A percentile compares a stretch with the other conserved stretches of the same genome.
Evolutionary conservation across 2,329 filamentous ascomycete species (phyloP).

Genomic region (Cercospora sp.): DNA sequence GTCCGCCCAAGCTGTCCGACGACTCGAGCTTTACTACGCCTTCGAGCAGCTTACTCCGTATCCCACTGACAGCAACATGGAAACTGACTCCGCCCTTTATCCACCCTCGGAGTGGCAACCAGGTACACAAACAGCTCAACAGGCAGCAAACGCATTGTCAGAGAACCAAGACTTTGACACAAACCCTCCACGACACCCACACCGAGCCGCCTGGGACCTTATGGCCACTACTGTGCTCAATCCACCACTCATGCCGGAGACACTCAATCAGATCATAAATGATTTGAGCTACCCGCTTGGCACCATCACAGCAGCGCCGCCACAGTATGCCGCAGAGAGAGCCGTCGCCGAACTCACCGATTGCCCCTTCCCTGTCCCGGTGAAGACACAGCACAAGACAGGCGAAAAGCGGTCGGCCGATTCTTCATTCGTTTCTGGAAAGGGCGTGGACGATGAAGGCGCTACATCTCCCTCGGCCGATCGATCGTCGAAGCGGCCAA

Average conservation of each 20-base stretch:
- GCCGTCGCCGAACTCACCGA: conserved; percentile 11
- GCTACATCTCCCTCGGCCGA: not conserved
- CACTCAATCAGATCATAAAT: not conserved
- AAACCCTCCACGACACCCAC: not conserved
- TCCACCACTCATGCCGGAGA: not conserved
- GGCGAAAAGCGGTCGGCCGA: conserved; percentile 11
- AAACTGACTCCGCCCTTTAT: conserved; percentile 31
- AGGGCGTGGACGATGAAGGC: conserved; percentile 8
- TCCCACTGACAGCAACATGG: conserved; percentile 34
- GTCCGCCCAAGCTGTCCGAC: conserved; percentile 32
- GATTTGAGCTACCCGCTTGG: conserved; percentile 9
- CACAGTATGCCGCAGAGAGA: not conserved
- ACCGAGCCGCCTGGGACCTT: not conserved
- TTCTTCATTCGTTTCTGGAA: not conserved
- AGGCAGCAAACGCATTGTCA: conserved; percentile 15
- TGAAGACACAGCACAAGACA: conserved; percentile 13
- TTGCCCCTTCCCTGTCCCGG: conserved; percentile 8
- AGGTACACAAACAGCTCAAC: conserved; percentile 3
- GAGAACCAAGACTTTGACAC: not conserved
- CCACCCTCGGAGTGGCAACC: conserved; percentile 17
- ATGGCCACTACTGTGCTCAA: not conserved
- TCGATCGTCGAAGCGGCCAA: not conserved
- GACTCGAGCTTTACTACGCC: conserved; percentile 27
- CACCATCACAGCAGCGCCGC: not conserved
- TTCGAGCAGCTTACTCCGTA: conserved; percentile 33